Percentiles rank a stretch among this genome's conserved stretches.
These are phyloP conservation scores for Aspergillus diversus DNA, from an alignment of 495 filamentous ascomycete species.

Conservation along the genomic window DNA sequence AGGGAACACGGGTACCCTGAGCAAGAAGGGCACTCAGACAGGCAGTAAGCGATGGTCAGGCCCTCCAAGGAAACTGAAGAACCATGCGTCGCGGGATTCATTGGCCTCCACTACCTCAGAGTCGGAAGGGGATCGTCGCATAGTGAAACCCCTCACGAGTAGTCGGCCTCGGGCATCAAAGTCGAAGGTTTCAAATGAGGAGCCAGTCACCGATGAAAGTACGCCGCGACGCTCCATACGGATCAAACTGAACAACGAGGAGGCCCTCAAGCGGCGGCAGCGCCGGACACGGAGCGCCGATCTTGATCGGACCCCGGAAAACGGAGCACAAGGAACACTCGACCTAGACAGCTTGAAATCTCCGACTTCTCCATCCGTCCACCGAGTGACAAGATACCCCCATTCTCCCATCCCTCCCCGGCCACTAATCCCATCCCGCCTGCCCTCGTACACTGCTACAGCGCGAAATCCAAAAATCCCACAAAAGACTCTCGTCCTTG, in stretches of 20 bases:
- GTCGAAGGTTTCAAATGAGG: slow-evolving; percentile 51
- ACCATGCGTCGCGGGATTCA: slow-evolving; percentile 42
- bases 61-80: slow-evolving; percentile 44
- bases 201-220: slow-evolving; percentile 58
- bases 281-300: slow-evolving; percentile 42
- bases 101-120: slow-evolving; percentile 51
- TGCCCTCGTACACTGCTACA: slow-evolving; percentile 75
- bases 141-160: slow-evolving; percentile 27
- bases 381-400: slow-evolving; percentile 80
- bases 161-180: slow-evolving; percentile 48
- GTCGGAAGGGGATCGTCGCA: slow-evolving; percentile 48
- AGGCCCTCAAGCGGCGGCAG: slow-evolving; percentile 60
- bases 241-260: slow-evolving; percentile 89
- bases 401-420: slow-evolving; percentile 85
- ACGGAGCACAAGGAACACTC: slow-evolving; percentile 36
- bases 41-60: slow-evolving; percentile 36
- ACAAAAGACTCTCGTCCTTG: slow-evolving; percentile 92
- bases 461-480: slow-evolving; percentile 48
- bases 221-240: slow-evolving; percentile 80
- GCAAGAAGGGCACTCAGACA: slow-evolving; percentile 34
- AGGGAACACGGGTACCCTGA: slow-evolving; percentile 29
- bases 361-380: slow-evolving; percentile 79
- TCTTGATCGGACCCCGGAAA: slow-evolving; percentile 34
- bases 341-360: slow-evolving; percentile 69
- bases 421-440: slow-evolving; percentile 81